These are phyloP conservation scores for Beauveria bassiana DNA, from an alignment of 2,329 filamentous ascomycete genomes.

Conservation along the genomic window DNA sequence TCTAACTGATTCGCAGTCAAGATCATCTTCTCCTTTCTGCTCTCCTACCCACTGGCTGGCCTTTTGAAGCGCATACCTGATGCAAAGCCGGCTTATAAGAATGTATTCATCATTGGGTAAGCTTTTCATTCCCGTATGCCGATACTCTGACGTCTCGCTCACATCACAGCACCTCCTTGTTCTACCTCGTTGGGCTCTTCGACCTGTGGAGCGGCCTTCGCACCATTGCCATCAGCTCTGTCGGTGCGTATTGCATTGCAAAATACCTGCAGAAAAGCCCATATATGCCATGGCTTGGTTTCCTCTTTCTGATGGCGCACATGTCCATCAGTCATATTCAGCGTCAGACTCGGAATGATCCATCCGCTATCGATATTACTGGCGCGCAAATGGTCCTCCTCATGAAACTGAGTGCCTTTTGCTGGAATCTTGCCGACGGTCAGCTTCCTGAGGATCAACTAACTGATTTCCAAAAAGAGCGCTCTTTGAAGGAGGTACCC, in stretches of 20 bases:
- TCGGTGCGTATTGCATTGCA: conserved; percentile 75
- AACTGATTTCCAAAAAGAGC: conserved; percentile 79
- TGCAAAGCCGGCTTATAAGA: conserved; percentile 73
- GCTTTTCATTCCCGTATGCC: neutral
- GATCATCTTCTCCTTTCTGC: conserved; percentile 79
- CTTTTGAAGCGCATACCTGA: conserved; percentile 88
- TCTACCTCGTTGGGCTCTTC: conserved; percentile 91
- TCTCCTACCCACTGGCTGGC: conserved; percentile 87
- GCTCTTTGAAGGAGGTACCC: conserved; percentile 69
- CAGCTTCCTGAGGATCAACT: conserved; percentile 69
- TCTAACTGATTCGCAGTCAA: conserved; percentile 57
- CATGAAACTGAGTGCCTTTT: conserved; percentile 95
- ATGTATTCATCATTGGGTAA: conserved; percentile 75
- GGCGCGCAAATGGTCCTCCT: conserved; percentile 96
- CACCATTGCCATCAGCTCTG: conserved; percentile 72
- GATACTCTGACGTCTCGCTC: neutral
- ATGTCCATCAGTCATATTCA: conserved; percentile 85
- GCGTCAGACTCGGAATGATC: conserved; percentile 63
- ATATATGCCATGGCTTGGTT: conserved; percentile 96
- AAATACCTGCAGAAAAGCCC: conserved; percentile 70
- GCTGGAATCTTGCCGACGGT: conserved; percentile 96
- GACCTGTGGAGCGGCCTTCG: conserved; percentile 80
- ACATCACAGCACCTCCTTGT: conserved; percentile 59
- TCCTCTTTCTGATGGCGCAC: conserved; percentile 90
- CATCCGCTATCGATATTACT: conserved; percentile 73